phyloP scores from a whole-genome alignment of 2,329 filamentous ascomycete genomes.

The Stachybotrys echinatus region DNA sequence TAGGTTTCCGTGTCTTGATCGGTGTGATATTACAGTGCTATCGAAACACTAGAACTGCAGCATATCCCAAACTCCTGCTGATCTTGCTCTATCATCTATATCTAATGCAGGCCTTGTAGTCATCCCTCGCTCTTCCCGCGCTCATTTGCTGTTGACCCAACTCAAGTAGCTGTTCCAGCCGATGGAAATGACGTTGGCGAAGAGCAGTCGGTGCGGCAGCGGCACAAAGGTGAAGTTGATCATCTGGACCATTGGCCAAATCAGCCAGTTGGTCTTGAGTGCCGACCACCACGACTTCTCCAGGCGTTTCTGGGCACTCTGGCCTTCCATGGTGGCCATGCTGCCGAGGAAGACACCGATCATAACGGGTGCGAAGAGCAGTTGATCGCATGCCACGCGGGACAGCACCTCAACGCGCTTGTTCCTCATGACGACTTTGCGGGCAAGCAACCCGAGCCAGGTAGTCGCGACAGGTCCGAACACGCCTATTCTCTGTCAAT shows the following conservation, averaged over 20 bases:
- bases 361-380: constrained; percentile 77
- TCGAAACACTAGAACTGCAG: too few relatives aligned
- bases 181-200: constrained; percentile 76
- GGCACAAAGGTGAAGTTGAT: constrained; percentile 87
- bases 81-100: too few relatives aligned
- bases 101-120: too few relatives aligned
- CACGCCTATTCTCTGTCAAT: constrained; percentile 56
- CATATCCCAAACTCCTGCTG: too few relatives aligned
- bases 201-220: constrained; percentile 73
- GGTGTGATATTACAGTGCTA: too few relatives aligned
- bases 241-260: constrained; percentile 83
- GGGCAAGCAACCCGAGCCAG: constrained; percentile 79
- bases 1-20: too few relatives aligned
- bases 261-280: constrained; percentile 76
- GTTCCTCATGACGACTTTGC: constrained; percentile 58
- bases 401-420: constrained; percentile 67
- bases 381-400: constrained; percentile 76
- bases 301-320: constrained; percentile 58
- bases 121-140: background rate
- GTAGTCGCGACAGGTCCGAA: constrained; percentile 85
- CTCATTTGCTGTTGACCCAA: constrained; percentile 48
- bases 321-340: constrained; percentile 79
- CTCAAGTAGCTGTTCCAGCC: constrained; percentile 64
- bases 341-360: constrained; percentile 75
- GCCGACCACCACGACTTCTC: constrained; percentile 64